Base-by-base conservation (phyloP, 768 basidiomycete species). In the Chlorophyllum brunneum region DNA sequence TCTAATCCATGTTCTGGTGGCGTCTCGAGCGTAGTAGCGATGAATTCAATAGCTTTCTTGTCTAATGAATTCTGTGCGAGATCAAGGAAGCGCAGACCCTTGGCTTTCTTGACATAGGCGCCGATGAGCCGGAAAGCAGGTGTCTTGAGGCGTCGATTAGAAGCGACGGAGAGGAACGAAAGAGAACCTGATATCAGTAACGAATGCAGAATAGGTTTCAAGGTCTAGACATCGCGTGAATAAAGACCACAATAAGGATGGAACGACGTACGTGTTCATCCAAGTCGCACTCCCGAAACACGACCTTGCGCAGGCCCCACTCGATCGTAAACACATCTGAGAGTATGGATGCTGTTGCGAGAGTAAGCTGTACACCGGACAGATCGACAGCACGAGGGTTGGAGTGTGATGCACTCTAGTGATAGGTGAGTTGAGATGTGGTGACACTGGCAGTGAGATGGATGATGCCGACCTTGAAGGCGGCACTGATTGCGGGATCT, bases 291-390 rank as follows among this genome's bases (percentile, higher is more conserved):
- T 89, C 88, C 36, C 90, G 82, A 49, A 97, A 78, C 0, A 88
- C 84, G 18, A 95, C 72, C 61, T 92, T 95, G 23, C 87, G 76
- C 16, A 97, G 71, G 0, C 94, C 95, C 89, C 94, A 98, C 67
- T 98, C 92, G 52, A 97, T 86, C 6, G 83, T 82, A 57, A 98
- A 83, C 11, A 97, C 83, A 67, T 98, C 95, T 0, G 95, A 87
- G 15, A 99, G 76, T 15, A 93, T 84, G 10, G 86, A 83, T 0
- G 92, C 87, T 0, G 81, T 75, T 1, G 83, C 77, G 1, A 77
- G 66, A 0, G 81, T 87, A 16, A 98, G 75, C 59, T 85, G 86
- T 18, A 87, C 81, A 8, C 88, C 81, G 2, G 92, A 86, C n/a
- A 92, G 72, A 65, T 93, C 88, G 15, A 94, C 77, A 0, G 83